Conservation (phyloP, 352 stramenopile species). For the Phytopythium kandeliae region DNA sequence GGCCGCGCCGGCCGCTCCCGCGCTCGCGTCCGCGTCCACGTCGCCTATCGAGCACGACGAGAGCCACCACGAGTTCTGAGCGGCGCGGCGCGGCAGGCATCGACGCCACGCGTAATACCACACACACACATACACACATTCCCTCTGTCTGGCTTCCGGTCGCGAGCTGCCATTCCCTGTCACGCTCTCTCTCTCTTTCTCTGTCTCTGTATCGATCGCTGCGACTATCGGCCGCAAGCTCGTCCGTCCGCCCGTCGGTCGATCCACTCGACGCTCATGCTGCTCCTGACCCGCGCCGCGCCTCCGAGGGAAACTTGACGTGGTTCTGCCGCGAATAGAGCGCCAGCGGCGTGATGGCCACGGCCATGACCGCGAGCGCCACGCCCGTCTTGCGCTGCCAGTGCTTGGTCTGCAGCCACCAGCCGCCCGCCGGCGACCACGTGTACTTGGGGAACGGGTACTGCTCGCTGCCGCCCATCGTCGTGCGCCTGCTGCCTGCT, state of each 20-base stretch:
- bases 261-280: too few relatives aligned
- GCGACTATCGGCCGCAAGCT: too few relatives aligned
- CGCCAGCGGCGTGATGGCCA: constrained; percentile 42
- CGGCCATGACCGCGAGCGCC: constrained; percentile 42
- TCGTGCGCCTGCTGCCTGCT: constrained; percentile 3
- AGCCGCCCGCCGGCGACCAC: constrained; percentile 81
- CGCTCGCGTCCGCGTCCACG: constrained; percentile 12
- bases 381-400: constrained; percentile 76
- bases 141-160: too few relatives aligned
- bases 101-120: too few relatives aligned
- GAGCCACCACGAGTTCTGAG: constrained; percentile 57
- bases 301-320: constrained; percentile 67
- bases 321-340: constrained; percentile 58
- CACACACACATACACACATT: too few relatives aligned
- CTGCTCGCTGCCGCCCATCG: constrained; percentile 75
- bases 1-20: constrained; percentile 5
- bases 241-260: too few relatives aligned
- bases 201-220: too few relatives aligned
- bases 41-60: constrained; percentile 38
- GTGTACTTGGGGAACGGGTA: constrained; percentile 86
- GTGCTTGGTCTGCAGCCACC: constrained; percentile 82
- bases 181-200: too few relatives aligned
- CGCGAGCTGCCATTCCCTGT: too few relatives aligned
- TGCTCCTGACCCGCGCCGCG: constrained; percentile 27
- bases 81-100: too few relatives aligned